Evolutionary conservation across 73 alveolate species (phyloP).

Genomic region (Symbiodinium pilosum): DNA sequence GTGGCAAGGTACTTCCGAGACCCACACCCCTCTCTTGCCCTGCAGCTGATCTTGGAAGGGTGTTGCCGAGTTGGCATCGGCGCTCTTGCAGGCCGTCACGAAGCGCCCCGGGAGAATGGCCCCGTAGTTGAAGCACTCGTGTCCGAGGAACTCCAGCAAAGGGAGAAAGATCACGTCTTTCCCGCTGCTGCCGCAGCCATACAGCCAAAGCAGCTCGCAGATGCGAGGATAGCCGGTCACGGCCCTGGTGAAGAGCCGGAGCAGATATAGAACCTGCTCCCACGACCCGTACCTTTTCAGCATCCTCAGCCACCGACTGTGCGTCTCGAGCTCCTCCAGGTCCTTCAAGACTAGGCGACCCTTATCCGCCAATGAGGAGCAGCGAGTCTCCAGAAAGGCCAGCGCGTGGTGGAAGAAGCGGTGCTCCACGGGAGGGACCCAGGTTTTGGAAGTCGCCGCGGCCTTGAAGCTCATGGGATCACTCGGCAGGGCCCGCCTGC

Average conservation of each 20-base stretch:
- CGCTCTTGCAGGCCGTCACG: background rate
- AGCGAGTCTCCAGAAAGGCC: background rate
- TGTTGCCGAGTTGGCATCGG: background rate
- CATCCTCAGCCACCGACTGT: background rate
- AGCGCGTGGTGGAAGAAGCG: background rate
- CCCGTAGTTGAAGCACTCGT: constrained; percentile 1
- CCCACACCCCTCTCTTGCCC: background rate
- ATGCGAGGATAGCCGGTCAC: background rate
- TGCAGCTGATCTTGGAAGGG: background rate
- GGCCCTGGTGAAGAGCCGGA: constrained; percentile 1
- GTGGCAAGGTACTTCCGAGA: background rate
- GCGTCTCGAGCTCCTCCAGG: background rate
- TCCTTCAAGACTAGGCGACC: background rate
- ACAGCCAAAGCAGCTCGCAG: background rate
- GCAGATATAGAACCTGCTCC: background rate
- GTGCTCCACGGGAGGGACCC: background rate
- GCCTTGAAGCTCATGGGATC: background rate
- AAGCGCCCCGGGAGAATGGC: background rate
- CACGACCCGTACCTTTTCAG: background rate
- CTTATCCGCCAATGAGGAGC: background rate
- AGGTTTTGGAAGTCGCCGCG: background rate
- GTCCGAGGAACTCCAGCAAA: background rate
- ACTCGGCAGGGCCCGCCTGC: background rate
- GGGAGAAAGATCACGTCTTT: background rate
- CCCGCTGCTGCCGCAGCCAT: background rate